These are phyloP conservation scores for Rhizoclosmatium hyalinum DNA, from an alignment of 371 early-diverging fungal genomes.

Conservation along the genomic window DNA sequence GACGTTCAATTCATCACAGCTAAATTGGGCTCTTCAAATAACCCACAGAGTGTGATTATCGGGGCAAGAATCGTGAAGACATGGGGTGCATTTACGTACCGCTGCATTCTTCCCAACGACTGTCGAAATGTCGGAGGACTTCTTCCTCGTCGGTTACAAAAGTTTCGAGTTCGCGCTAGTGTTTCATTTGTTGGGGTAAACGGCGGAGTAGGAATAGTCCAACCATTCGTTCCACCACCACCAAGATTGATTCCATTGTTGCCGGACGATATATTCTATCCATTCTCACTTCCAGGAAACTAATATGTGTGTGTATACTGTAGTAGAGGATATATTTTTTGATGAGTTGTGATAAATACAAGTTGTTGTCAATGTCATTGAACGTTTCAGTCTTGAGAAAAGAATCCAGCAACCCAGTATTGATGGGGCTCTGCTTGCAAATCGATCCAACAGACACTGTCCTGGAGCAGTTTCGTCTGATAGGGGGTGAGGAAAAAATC, in stretches of 20 bases:
- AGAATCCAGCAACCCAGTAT: slow-evolving; percentile 86
- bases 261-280: slow-evolving; percentile 47
- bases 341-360: slow-evolving; percentile 1
- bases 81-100: slow-evolving; percentile 31
- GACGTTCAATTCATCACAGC: slow-evolving; percentile 41
- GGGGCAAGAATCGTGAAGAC: slow-evolving; percentile 35
- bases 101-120: slow-evolving; percentile 31
- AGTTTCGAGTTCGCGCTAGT: slow-evolving; percentile 35
- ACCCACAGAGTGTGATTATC: slow-evolving; percentile 45
- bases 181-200: slow-evolving; percentile 40
- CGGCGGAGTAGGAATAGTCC: slow-evolving; percentile 16
- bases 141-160: slow-evolving; percentile 4
- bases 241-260: slow-evolving; percentile 42
- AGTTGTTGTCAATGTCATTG: background rate
- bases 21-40: slow-evolving; percentile 30
- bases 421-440: slow-evolving; percentile 61
- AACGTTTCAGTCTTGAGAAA: slow-evolving; percentile 5
- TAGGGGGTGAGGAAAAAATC: background rate
- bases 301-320: background rate
- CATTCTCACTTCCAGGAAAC: slow-evolving; percentile 33
- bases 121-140: slow-evolving; percentile 29
- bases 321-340: background rate
- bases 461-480: slow-evolving; percentile 75
- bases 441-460: slow-evolving; percentile 88
- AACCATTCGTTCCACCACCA: slow-evolving; percentile 41